Conservation (phyloP, 2,329 filamentous ascomycete genomes). For the Herpomyces periplanetae region DNA sequence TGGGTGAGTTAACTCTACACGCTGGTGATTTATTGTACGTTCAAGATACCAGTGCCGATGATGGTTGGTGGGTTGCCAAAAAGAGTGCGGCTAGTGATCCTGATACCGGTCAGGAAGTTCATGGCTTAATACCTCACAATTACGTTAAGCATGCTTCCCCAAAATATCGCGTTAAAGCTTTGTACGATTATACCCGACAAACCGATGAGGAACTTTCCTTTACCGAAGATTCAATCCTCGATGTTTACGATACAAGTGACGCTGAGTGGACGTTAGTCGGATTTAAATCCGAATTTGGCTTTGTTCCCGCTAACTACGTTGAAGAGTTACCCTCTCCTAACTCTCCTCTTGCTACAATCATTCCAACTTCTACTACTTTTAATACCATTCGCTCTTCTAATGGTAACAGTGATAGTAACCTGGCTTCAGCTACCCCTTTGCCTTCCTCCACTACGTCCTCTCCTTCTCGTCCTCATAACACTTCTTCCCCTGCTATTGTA, state of each 20-base stretch:
- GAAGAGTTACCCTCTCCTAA: slow-evolving; percentile 19
- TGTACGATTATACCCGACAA: slow-evolving; percentile 91
- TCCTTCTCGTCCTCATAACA: too few species aligned
- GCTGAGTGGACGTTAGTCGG: slow-evolving; percentile 89
- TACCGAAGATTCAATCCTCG: slow-evolving; percentile 40
- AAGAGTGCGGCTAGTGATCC: slow-evolving; percentile 33
- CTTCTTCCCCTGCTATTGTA: too few species aligned
- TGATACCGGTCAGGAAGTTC: slow-evolving; percentile 69
- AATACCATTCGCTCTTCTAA: slow-evolving; percentile 6
- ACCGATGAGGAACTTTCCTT: slow-evolving; percentile 95
- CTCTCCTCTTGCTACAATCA: slow-evolving; percentile 11
- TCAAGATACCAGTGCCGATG: slow-evolving; percentile 29
- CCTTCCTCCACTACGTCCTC: too few species aligned
- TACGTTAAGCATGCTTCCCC: slow-evolving; percentile 16
- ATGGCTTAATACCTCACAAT: slow-evolving; percentile 16
- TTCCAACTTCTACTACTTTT: slow-evolving; percentile 5
- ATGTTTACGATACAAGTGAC: slow-evolving; percentile 62
- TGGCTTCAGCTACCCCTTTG: slow-evolving; percentile 4
- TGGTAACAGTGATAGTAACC: slow-evolving; percentile 8
- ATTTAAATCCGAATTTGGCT: slow-evolving; percentile 47
- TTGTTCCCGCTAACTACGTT: slow-evolving; percentile 85
- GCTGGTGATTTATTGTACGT: slow-evolving; percentile 71
- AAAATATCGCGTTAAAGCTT: slow-evolving; percentile 32
- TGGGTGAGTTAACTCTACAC: slow-evolving; percentile 41
- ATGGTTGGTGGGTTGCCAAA: slow-evolving; percentile 86